phyloP scores from a whole-genome alignment of 352 stramenopile genomes.

The Phytophthora pluvialis region DNA sequence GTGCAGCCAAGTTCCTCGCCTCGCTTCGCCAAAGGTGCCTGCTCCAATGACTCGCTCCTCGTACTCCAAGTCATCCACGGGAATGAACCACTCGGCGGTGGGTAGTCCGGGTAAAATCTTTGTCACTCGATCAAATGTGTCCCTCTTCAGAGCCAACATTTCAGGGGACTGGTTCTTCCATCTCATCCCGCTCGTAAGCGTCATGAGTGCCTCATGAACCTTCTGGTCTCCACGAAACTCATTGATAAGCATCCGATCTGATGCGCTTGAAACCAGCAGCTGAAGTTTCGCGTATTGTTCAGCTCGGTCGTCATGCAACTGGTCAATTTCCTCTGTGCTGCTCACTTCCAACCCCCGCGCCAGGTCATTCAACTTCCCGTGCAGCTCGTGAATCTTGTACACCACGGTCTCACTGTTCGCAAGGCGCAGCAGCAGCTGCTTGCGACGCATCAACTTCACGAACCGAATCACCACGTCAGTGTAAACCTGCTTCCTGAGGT shows the following conservation, averaged over 20 bases:
- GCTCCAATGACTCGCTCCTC: constrained; percentile 17
- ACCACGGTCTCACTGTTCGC: constrained; percentile 1
- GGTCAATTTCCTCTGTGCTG: neutral
- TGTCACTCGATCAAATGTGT: constrained; percentile 2
- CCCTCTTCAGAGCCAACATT: constrained; percentile 19
- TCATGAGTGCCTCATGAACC: constrained; percentile 23
- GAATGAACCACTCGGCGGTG: constrained; percentile 30
- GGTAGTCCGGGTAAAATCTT: constrained; percentile 6
- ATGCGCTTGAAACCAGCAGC: neutral
- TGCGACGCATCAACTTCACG: constrained; percentile 5
- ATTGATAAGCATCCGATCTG: constrained; percentile 12
- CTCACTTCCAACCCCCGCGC: neutral
- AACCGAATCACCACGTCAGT: constrained; percentile 13
- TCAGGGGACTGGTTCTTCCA: constrained; percentile 1
- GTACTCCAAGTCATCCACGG: constrained; percentile 25
- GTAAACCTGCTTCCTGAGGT: constrained; percentile 43
- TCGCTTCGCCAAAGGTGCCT: constrained; percentile 19
- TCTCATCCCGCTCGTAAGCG: constrained; percentile 17
- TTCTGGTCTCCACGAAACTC: constrained; percentile 11
- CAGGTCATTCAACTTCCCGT: neutral
- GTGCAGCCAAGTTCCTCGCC: constrained; percentile 20
- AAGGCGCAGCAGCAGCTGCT: constrained; percentile 9
- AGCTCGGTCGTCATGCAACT: neutral
- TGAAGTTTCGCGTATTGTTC: constrained; percentile 3
- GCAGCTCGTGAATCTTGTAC: neutral